Conservation (phyloP, 371 early-diverging fungal species). For the Apophysomyces elegans region DNA sequence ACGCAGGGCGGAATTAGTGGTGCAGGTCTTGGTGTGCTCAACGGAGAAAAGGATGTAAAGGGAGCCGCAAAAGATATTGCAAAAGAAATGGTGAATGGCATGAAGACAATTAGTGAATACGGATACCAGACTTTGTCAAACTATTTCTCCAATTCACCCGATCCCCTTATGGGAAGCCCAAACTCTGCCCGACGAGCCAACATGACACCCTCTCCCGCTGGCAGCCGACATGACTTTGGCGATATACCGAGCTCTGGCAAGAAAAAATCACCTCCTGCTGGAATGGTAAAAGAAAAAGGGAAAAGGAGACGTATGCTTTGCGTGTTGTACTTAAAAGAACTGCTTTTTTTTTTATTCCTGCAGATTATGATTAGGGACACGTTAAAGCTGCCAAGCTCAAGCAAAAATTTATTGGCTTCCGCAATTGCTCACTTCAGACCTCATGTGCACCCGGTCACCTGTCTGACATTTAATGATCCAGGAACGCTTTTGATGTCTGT, state of each 20-base stretch:
- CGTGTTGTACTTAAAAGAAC: neutral
- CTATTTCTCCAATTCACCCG: slow-evolving; percentile 44
- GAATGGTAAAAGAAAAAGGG: slow-evolving; percentile 38
- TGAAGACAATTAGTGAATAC: slow-evolving; percentile 63
- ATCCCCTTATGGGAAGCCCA: slow-evolving; percentile 8
- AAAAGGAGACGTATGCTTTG: no score
- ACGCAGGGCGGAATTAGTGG: slow-evolving; percentile 29
- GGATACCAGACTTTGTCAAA: slow-evolving; percentile 54
- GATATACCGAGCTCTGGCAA: slow-evolving; percentile 8
- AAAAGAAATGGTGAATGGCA: slow-evolving; percentile 74
- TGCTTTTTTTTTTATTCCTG: neutral
- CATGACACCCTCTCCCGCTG: slow-evolving; percentile 7
- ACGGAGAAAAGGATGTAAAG: slow-evolving; percentile 54
- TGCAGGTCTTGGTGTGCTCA: slow-evolving; percentile 33
- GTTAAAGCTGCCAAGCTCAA: slow-evolving; percentile 33
- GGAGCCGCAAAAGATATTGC: slow-evolving; percentile 69
- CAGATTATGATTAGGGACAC: slow-evolving; percentile 64
- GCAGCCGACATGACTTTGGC: neutral
- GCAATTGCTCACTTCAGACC: slow-evolving; percentile 76
- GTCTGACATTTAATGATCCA: slow-evolving; percentile 67
- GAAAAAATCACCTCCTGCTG: slow-evolving; percentile 39
- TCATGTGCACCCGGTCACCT: slow-evolving; percentile 73
- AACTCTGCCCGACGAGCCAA: slow-evolving; percentile 5
- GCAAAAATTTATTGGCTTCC: slow-evolving; percentile 42
- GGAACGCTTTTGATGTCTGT: slow-evolving; percentile 76